Percentiles rank a stretch among this genome's conserved stretches.
These are phyloP conservation scores for Coemansia sp. DNA, from an alignment of 192 early-diverging fungal species.

Conservation along the genomic window DNA sequence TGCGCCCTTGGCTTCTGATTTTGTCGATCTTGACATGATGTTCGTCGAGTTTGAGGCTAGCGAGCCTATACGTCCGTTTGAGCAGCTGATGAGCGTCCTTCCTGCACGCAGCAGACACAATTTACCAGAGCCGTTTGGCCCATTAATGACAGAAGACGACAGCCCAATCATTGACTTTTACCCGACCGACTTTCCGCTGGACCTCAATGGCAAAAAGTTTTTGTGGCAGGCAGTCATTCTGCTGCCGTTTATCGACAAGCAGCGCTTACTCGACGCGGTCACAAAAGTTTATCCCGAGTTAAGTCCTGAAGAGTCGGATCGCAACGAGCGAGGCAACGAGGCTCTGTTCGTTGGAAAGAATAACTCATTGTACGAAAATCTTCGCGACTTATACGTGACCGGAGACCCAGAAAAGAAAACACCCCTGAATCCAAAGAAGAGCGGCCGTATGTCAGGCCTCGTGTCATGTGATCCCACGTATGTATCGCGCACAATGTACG, in stretches of 20 bases:
- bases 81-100: slow-evolving; percentile 97
- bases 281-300: slow-evolving; percentile 63
- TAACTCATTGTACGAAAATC: slow-evolving; percentile 62
- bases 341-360: slow-evolving; percentile 60
- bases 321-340: slow-evolving; percentile 72
- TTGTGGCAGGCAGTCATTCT: slow-evolving; percentile 93
- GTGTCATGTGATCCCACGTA: slow-evolving; percentile 61
- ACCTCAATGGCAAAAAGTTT: slow-evolving; percentile 94
- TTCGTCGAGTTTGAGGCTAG: slow-evolving; percentile 80
- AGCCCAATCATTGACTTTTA: slow-evolving; percentile 97
- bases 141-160: slow-evolving; percentile 77
- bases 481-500: slow-evolving; percentile 61
- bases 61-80: slow-evolving; percentile 83
- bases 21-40: slow-evolving; percentile 71
- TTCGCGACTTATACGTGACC: slow-evolving; percentile 42
- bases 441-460: slow-evolving; percentile 60
- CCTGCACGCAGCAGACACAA: slow-evolving; percentile 69
- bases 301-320: slow-evolving; percentile 66
- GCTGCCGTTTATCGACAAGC: slow-evolving; percentile 93
- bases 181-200: slow-evolving; percentile 83
- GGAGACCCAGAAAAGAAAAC: slow-evolving; percentile 29
- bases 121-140: slow-evolving; percentile 63
- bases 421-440: slow-evolving; percentile 57
- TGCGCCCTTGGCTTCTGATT: slow-evolving; percentile 84
- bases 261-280: slow-evolving; percentile 74